phyloP scores from a whole-genome alignment of 129 eudicot genomes.

The carrot (Daucus carota) region DNA sequence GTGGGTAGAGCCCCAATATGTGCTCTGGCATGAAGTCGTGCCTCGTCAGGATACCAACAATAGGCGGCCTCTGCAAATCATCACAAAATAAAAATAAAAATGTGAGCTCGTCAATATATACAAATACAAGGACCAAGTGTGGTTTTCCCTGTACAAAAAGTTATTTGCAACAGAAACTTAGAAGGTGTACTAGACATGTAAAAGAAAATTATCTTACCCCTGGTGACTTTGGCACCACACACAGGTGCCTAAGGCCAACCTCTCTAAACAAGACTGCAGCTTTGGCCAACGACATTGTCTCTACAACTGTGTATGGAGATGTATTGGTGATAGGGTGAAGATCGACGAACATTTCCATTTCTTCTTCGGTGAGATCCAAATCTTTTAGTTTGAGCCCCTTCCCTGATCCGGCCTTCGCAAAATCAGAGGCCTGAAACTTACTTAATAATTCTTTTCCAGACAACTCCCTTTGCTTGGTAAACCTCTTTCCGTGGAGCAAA shows the following conservation, averaged over 20 bases:
- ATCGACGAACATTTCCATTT: conserved; percentile 91
- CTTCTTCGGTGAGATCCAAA: conserved; percentile 50
- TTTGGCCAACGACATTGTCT: conserved; percentile 92
- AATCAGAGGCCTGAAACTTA: conserved; percentile 62
- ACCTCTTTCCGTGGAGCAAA: conserved; percentile 64
- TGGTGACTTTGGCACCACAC: conserved; percentile 65
- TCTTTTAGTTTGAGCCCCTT: conserved; percentile 80
- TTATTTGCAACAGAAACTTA: conserved; percentile 1
- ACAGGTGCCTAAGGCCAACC: conserved; percentile 88
- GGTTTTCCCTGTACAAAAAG: conserved; percentile 42
- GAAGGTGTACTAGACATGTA: background rate
- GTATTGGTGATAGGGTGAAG: conserved; percentile 85
- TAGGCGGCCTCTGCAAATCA: conserved; percentile 26
- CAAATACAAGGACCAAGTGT: background rate
- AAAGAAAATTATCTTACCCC: background rate
- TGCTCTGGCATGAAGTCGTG: conserved; percentile 31
- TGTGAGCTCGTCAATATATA: background rate
- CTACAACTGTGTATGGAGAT: conserved; percentile 89
- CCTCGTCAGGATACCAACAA: conserved; percentile 22
- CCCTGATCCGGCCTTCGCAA: conserved; percentile 92
- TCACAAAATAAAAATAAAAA: background rate
- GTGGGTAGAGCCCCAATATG: conserved; percentile 22
- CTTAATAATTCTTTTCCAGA: conserved; percentile 41
- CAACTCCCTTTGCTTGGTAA: conserved; percentile 32
- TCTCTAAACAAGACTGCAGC: conserved; percentile 84